A percentile compares a stretch with the other conserved stretches of the same genome.
Evolutionary conservation across 1,284 basidiomycete genomes (phyloP).

Genomic region (Cutaneotrichosporon cavernicola): DNA sequence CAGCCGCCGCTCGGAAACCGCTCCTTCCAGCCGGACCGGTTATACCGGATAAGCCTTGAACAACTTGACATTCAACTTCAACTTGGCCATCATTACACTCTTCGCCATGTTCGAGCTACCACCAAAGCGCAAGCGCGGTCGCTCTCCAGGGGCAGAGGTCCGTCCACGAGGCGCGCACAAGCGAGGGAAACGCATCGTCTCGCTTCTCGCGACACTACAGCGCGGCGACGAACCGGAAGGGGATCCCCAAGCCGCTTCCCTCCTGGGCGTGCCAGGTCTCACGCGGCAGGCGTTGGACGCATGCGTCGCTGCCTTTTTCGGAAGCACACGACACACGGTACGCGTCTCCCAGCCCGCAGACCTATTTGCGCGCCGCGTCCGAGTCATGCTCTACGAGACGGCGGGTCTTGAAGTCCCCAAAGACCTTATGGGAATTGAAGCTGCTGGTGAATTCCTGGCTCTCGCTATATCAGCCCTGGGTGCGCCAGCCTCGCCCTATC

Average conservation of each 20-base stretch:
- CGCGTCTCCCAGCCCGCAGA: conserved; percentile 4
- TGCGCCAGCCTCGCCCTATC: conserved; percentile 2
- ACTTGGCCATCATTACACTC: too few relatives aligned
- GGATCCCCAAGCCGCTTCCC: not conserved
- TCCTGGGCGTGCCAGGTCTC: conserved; percentile 16
- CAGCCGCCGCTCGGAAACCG: too few relatives aligned
- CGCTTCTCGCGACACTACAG: conserved; percentile 2
- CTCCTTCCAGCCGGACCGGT: too few relatives aligned
- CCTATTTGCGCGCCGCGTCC: conserved; percentile 9
- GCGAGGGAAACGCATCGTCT: conserved; percentile 6
- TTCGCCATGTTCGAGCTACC: conserved; percentile 4
- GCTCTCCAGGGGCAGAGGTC: not conserved
- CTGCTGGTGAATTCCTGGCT: conserved; percentile 9
- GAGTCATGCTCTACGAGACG: conserved; percentile 13
- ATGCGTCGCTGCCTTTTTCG: conserved; percentile 15
- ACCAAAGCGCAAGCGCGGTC: conserved; percentile 6
- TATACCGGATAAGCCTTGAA: not conserved
- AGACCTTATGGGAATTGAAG: conserved; percentile 10
- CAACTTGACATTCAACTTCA: too few relatives aligned
- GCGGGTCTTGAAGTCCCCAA: conserved; percentile 16
- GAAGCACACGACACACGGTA: conserved; percentile 1
- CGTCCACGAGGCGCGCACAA: conserved; percentile 3
- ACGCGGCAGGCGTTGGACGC: conserved; percentile 13
- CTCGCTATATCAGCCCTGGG: conserved; percentile 14
- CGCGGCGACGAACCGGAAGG: not conserved